Conservation (phyloP, 306 rosid genomes). For the Cicer chorassanicum region DNA sequence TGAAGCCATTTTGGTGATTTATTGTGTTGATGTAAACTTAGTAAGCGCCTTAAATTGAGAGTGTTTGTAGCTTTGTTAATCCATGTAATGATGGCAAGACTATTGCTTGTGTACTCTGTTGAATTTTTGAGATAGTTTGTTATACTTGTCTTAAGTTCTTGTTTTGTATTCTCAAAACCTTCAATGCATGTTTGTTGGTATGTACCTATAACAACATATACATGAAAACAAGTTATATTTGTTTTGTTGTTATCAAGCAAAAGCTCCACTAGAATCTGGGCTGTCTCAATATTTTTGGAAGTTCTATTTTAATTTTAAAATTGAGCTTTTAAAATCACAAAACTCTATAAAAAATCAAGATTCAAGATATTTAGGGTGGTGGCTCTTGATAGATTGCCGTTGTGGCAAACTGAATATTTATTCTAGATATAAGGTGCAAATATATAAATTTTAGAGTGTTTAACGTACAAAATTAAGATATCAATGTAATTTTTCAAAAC, state of each 20-base stretch:
- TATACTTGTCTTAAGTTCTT: conserved; percentile 21
- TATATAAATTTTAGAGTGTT: too few relatives aligned
- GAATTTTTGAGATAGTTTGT: conserved; percentile 56
- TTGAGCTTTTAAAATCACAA: too few relatives aligned
- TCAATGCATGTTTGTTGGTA: conserved; percentile 76
- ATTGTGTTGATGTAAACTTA: conserved; percentile 30
- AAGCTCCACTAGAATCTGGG: too few relatives aligned
- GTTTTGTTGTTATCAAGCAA: not conserved
- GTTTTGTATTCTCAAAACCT: conserved; percentile 52
- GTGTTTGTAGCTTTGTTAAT: conserved; percentile 46
- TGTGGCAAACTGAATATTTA: too few relatives aligned
- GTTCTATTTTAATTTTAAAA: too few relatives aligned
- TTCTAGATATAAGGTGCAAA: too few relatives aligned
- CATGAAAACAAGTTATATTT: not conserved
- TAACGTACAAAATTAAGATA: too few relatives aligned
- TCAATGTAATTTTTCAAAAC: too few relatives aligned
- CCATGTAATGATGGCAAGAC: conserved; percentile 76
- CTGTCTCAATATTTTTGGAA: not conserved
- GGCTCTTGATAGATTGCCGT: fast-evolving
- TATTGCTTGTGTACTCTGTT: conserved; percentile 71
- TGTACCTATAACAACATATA: conserved; percentile 55
- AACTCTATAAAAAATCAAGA: fast-evolving
- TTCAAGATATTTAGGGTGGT: too few relatives aligned
- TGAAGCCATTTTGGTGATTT: conserved; percentile 45
- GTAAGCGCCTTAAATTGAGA: conserved; percentile 42